Base-by-base conservation (phyloP, 225 moss, liverwort and hornwort genomes). In the Physcomitrium patens region DNA sequence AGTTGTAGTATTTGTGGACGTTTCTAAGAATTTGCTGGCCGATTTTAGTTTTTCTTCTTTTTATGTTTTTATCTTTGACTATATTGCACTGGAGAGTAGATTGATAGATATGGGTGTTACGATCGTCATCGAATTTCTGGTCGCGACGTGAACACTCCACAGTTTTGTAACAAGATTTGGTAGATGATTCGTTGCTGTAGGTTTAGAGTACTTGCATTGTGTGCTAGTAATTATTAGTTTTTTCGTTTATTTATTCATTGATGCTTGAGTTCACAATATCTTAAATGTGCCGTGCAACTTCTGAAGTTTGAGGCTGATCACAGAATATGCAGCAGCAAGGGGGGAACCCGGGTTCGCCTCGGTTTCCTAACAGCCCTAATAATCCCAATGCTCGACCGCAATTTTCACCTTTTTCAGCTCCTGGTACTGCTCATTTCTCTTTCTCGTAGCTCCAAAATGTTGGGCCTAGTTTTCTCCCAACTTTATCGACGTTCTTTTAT, bases 321-420 rank as follows among this genome's bases (percentile, higher is more conserved):
- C 76, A 78, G 81, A 77, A 17, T 19, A 87, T 87, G 88, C 82
- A 85, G 72, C 85, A 88, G 76, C 76, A 72, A 76, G 82, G 82
- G 48, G 85, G 85, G 3, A 80, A 54, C 63, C 82, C 85, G 75
- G 88, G 82, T 12, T 82, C 88, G 50, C 85, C 88, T 75, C 82
- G 85, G 82, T 78, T 82, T 80, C 80, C 81, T 5, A 62, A n/a
- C 28, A 77, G 70, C 74, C 74, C 84, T 72, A 84, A 57, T 11
- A 70, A 82, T 73, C 48, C 70, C 65, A 58, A 70, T 26, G 57
- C 82, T 59, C 78, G 80, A 44, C 77, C 82, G 20, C 88, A 85
- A 69, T 78, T 69, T 63, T 73, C 88, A 54, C 82, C 85, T 17
- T 85, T 82, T 70, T 61, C 80, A 59, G 23, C 47, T 70, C 63